Evolutionary conservation across 345 rosid genomes (phyloP).

Genomic region (Erodium maritimum): DNA sequence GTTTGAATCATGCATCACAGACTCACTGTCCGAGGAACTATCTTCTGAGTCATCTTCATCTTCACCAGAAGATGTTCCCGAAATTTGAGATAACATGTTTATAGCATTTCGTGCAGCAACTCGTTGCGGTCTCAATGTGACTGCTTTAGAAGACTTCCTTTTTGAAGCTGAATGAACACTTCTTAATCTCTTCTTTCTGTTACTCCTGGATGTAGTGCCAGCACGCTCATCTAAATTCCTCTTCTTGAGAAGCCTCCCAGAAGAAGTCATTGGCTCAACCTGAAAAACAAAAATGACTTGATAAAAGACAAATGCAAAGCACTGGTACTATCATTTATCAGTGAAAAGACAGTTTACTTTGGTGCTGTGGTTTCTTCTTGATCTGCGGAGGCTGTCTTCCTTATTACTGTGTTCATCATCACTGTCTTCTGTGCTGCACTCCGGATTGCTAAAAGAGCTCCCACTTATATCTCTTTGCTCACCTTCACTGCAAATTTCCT

Average conservation of each 20-base stretch:
- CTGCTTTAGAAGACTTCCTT: slow-evolving; percentile 45
- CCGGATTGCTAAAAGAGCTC: slow-evolving; percentile 50
- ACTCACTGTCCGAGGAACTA: slow-evolving; percentile 52
- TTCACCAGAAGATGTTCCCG: slow-evolving; percentile 65
- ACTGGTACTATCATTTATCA: slow-evolving; percentile 6
- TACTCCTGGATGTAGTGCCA: slow-evolving; percentile 34
- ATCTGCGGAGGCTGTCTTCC: slow-evolving; percentile 48
- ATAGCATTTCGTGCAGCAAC: slow-evolving; percentile 89
- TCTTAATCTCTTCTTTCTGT: slow-evolving; percentile 39
- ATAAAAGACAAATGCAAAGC: slow-evolving; percentile 14
- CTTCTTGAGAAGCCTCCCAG: slow-evolving; percentile 67
- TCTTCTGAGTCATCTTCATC: slow-evolving; percentile 43
- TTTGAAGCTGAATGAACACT: slow-evolving; percentile 41
- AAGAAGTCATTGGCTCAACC: slow-evolving; percentile 52
- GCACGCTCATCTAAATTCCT: slow-evolving; percentile 59
- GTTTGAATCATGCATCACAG: slow-evolving; percentile 18
- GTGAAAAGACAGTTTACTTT: slow-evolving; percentile 45
- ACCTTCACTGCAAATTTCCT: slow-evolving; percentile 59
- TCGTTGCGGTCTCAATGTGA: slow-evolving; percentile 77
- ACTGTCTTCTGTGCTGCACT: slow-evolving; percentile 56
- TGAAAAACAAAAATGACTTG: slow-evolving; percentile 25
- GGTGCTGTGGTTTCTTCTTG: slow-evolving; percentile 38
- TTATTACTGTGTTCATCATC: slow-evolving; percentile 38
- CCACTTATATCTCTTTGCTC: slow-evolving; percentile 56
- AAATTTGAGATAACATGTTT: slow-evolving; percentile 67